These are phyloP conservation scores for Trichosporon ovoides DNA, from an alignment of 1,284 basidiomycete species.

Conservation along the genomic window DNA sequence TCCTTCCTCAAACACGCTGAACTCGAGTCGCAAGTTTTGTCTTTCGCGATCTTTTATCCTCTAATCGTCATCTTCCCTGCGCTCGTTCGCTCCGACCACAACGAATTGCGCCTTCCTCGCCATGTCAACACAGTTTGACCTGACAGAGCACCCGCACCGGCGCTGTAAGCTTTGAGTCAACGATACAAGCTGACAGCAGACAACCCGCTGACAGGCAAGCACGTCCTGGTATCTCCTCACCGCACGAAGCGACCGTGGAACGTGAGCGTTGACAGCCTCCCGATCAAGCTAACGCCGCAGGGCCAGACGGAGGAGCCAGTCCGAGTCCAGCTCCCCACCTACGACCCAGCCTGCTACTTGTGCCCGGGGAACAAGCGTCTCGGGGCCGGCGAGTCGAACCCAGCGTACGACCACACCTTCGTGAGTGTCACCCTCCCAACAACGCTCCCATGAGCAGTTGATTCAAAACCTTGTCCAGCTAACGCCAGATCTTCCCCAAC, in stretches of 20 bases:
- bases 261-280: constrained; percentile 18
- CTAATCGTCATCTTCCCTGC: too few relatives aligned
- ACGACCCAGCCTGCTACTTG: constrained; percentile 80
- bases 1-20: neutral
- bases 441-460: too few relatives aligned
- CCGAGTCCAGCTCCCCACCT: constrained; percentile 55
- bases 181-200: constrained; percentile 23
- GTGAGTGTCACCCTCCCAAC: constrained; percentile 44
- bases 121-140: constrained; percentile 31
- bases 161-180: constrained; percentile 30
- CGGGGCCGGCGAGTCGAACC: constrained; percentile 63
- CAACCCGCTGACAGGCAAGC: constrained; percentile 50
- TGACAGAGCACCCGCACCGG: constrained; percentile 44
- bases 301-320: constrained; percentile 73
- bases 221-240: constrained; percentile 78
- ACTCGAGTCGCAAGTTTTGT: too few relatives aligned
- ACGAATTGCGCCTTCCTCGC: neutral
- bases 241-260: constrained; percentile 51
- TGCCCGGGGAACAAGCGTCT: constrained; percentile 84
- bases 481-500: constrained; percentile 61
- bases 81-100: neutral
- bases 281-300: constrained; percentile 56
- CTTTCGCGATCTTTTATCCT: too few relatives aligned
- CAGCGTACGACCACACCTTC: constrained; percentile 63
- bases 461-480: too few relatives aligned